Evolutionary conservation across 2,329 filamentous ascomycete species (phyloP), one percentile per base, ranked within the genome.

Genomic region (Aspergillus japonicus): DNA sequence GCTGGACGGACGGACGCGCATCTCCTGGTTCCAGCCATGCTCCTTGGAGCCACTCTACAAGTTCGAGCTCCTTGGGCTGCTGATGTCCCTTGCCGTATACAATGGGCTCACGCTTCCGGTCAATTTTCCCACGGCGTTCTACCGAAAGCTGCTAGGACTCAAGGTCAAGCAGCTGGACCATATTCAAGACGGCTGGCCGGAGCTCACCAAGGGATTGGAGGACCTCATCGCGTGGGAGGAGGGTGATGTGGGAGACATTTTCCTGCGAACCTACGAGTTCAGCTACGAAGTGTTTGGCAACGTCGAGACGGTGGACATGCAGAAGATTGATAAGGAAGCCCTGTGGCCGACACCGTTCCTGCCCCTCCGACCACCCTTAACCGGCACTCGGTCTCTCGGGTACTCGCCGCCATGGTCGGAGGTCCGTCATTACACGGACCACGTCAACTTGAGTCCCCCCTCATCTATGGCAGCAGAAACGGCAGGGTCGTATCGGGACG

Each of bases 61-160:
- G 71, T 98, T 90, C 68, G 92, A 98, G 74, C 83, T 98, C 21
- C 81, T 97, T 33, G 95, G 95, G 1, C 77, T 97, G 11, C 78
- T 98, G n/a, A 83, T 97, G 64, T 96, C 91, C 1, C 82, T 99
- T 19, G 95, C 95, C 5, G 80, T 98, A 4, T 97, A 95, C 77
- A 99, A 99, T 66, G 94, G 94, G 1, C 81, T 98, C 24, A 96
- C 93, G 0, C 81, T 99, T 1, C 95, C 95, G 0, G 84, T 98
- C 47, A 96, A 89, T 1, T 95, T 99, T 62, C 95, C 95, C 0
- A 84, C 86, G 59, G 90, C 88, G 0, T 83, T 99, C 3, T 99
- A 99, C 76, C 84, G 87, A 56, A 91, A 91, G 66, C 82, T 98
- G 0, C 81, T 96, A 0, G 86, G 85, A 8, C 81, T 89, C 60